Conservation (phyloP, 1,284 basidiomycete species). For the Mycena sp. region DNA sequence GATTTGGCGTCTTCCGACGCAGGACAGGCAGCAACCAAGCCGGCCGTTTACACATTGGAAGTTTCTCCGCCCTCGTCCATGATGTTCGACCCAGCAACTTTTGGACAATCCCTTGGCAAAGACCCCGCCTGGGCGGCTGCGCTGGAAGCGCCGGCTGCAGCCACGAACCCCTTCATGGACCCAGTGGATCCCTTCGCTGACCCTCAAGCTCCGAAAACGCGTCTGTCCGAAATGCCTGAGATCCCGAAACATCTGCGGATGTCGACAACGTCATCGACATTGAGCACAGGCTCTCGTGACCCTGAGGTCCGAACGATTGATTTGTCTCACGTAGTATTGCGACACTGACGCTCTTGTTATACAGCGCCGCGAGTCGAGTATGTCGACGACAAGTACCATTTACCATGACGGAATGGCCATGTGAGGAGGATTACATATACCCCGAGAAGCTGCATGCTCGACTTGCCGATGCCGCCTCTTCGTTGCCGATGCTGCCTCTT, state of each 20-base stretch:
- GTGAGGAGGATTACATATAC: conserved; percentile 22
- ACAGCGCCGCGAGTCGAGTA: no score
- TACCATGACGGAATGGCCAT: conserved; percentile 26
- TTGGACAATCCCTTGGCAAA: conserved; percentile 25
- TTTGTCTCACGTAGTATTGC: no score
- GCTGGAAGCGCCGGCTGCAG: background rate
- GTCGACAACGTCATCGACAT: conserved; percentile 25
- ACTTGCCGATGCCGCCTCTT: background rate
- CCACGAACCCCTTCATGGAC: conserved; percentile 28
- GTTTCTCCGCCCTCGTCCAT: background rate
- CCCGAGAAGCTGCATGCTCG: background rate
- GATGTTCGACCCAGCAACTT: conserved; percentile 20
- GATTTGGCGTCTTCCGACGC: no score
- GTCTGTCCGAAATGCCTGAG: conserved; percentile 22
- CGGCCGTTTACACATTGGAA: no score
- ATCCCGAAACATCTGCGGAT: conserved; percentile 22
- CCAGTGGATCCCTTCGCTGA: conserved; percentile 26
- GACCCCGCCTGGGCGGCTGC: conserved; percentile 23
- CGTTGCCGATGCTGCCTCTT: background rate
- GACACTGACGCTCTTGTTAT: no score
- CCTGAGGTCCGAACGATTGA: no score
- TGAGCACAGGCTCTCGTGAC: no score
- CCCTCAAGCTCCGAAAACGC: conserved; percentile 11
- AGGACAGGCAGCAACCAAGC: no score
- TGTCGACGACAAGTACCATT: conserved; percentile 22